Conservation (phyloP, 345 rosid genomes). For the Citrus australasica region DNA sequence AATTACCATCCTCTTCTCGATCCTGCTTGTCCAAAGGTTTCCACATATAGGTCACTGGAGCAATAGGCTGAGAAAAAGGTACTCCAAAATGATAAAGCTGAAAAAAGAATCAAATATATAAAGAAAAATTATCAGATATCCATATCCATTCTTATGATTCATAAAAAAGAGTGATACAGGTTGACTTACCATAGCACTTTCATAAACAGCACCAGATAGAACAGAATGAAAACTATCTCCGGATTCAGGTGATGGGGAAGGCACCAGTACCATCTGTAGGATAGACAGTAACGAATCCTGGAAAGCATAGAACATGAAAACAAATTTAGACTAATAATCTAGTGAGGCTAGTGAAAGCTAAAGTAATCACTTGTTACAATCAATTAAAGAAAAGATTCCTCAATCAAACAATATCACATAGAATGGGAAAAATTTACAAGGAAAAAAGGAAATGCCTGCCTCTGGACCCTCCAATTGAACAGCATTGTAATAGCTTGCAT, state of each 20-base stretch:
- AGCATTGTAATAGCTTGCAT: slow-evolving; percentile 63
- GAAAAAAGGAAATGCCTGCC: slow-evolving; percentile 44
- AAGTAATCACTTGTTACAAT: not conserved
- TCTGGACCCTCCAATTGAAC: slow-evolving; percentile 74
- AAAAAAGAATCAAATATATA: slow-evolving; percentile 6
- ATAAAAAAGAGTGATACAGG: not conserved
- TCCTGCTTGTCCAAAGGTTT: slow-evolving; percentile 32
- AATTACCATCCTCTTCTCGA: slow-evolving; percentile 24
- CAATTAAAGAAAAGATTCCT: not conserved
- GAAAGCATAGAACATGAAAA: not conserved
- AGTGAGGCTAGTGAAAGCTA: not conserved
- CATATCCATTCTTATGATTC: not conserved
- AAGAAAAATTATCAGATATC: not conserved
- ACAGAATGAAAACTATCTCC: slow-evolving; percentile 37
- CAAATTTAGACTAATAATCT: not conserved
- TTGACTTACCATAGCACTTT: slow-evolving; percentile 59
- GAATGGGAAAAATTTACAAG: not conserved
- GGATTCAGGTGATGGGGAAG: slow-evolving; percentile 45
- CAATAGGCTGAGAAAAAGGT: slow-evolving; percentile 47
- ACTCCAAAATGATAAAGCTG: slow-evolving; percentile 74
- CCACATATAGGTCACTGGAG: slow-evolving; percentile 83
- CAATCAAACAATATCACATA: not conserved
- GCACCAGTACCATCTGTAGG: slow-evolving; percentile 50
- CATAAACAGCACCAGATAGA: slow-evolving; percentile 57
- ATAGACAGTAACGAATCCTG: slow-evolving; percentile 65